These are phyloP conservation scores for Echinochloa phyllopogon DNA, from an alignment of 176 grass and related monocot species.

Conservation along the genomic window DNA sequence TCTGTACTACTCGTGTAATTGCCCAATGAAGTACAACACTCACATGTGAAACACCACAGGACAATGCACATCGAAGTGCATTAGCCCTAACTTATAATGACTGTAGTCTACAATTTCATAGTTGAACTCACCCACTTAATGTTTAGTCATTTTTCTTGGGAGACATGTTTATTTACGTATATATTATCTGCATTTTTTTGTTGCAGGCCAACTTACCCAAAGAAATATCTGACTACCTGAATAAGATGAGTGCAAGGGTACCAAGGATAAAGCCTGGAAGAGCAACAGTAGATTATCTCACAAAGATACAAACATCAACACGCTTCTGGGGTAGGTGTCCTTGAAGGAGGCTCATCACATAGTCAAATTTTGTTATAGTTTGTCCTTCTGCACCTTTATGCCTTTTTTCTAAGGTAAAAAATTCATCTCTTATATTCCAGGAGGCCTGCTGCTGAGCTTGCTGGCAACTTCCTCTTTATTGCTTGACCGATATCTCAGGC, in stretches of 20 bases:
- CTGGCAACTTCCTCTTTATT: slow-evolving; percentile 92
- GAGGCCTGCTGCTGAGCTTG: slow-evolving; percentile 79
- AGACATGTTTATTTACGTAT: slow-evolving; percentile 20
- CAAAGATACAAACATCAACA: slow-evolving; percentile 96
- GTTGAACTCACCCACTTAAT: background rate
- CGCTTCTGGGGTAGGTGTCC: slow-evolving; percentile 84
- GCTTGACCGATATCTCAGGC: slow-evolving; percentile 87
- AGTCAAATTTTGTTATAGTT: slow-evolving; percentile 27
- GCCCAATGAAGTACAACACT: slow-evolving; percentile 23
- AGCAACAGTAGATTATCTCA: slow-evolving; percentile 94
- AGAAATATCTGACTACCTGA: slow-evolving; percentile 97
- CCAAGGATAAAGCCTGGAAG: slow-evolving; percentile 91
- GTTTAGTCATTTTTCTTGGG: background rate
- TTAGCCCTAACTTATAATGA: slow-evolving; percentile 17
- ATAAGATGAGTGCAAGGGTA: slow-evolving; percentile 93
- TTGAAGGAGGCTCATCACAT: slow-evolving; percentile 32
- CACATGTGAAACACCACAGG: background rate
- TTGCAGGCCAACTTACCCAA: slow-evolving; percentile 92
- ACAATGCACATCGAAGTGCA: slow-evolving; percentile 1
- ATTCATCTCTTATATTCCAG: slow-evolving; percentile 52
- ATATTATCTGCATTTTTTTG: slow-evolving; percentile 30
- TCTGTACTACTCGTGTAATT: slow-evolving; percentile 19
- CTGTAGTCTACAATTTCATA: slow-evolving; percentile 23
- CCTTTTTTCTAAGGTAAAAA: background rate
- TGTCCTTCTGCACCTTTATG: slow-evolving; percentile 14